phyloP scores from a whole-genome alignment of 2,329 filamentous ascomycete species.

The Colletotrichum incanum region DNA sequence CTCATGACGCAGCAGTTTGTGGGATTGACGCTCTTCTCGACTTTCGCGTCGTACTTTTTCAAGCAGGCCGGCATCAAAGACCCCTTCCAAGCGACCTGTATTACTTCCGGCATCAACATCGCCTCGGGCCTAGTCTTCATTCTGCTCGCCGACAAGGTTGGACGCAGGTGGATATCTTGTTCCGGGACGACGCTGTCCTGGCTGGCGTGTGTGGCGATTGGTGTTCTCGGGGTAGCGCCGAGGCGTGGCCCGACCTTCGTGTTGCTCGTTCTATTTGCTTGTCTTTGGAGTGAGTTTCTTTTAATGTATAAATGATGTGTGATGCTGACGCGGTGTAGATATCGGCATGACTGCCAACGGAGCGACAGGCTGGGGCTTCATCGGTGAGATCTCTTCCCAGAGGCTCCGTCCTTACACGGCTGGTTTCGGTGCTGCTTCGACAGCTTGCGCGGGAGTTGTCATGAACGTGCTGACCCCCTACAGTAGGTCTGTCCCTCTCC shows the following conservation, averaged over 20 bases:
- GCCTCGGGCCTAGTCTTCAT: conserved; percentile 42
- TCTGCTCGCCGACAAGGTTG: conserved; percentile 43
- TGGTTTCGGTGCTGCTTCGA: conserved; percentile 50
- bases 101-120: conserved; percentile 46
- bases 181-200: conserved; percentile 42
- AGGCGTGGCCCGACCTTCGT: conserved; percentile 37
- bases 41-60: conserved; percentile 52
- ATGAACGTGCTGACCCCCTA: conserved; percentile 50
- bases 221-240: conserved; percentile 44
- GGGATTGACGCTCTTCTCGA: conserved; percentile 46
- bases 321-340: conserved; percentile 37
- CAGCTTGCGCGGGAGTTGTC: conserved; percentile 44
- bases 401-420: conserved; percentile 53
- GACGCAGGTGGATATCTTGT: conserved; percentile 44
- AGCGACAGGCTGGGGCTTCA: conserved; percentile 50
- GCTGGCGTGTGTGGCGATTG: conserved; percentile 42
- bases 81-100: conserved; percentile 47
- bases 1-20: conserved; percentile 46
- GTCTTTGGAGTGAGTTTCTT: conserved; percentile 46
- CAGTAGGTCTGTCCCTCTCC: conserved; percentile 18
- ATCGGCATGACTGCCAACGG: conserved; percentile 48
- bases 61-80: conserved; percentile 51
- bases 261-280: conserved; percentile 47
- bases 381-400: conserved; percentile 55
- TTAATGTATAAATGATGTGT: too few species aligned